These are phyloP conservation scores for Pleurotus platypus DNA, from an alignment of 768 basidiomycete genomes.

Conservation along the genomic window DNA sequence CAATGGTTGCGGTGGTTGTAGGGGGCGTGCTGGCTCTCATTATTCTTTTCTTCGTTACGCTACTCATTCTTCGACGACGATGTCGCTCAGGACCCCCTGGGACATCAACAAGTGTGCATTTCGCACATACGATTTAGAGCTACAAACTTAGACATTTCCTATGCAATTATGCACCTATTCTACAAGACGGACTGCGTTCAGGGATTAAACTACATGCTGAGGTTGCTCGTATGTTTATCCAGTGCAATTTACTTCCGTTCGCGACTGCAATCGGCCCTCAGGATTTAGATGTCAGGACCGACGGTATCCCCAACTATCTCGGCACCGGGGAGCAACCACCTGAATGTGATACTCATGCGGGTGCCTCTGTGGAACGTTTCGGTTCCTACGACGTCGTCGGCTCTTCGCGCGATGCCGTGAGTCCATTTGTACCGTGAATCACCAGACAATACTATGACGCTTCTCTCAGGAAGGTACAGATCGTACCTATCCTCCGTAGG, in stretches of 20 bases:
- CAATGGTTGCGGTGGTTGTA: neutral
- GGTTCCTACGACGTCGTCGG: constrained; percentile 52
- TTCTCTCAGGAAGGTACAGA: constrained; percentile 73
- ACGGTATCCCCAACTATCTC: constrained; percentile 60
- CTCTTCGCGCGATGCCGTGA: constrained; percentile 76
- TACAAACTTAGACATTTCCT: neutral
- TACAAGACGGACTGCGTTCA: neutral
- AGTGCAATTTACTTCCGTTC: neutral
- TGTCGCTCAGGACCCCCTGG: neutral
- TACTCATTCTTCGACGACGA: constrained; percentile 3
- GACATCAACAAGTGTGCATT: constrained; percentile 1
- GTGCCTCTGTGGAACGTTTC: constrained; percentile 41
- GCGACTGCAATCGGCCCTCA: neutral
- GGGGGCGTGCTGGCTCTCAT: neutral
- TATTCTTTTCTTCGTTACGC: neutral
- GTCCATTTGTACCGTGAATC: constrained; percentile 85
- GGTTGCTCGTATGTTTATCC: neutral
- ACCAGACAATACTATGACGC: constrained; percentile 72
- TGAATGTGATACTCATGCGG: constrained; percentile 80
- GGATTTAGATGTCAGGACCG: constrained; percentile 1
- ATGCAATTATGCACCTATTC: neutral
- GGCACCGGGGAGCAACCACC: constrained; percentile 84
- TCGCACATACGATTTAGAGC: neutral
- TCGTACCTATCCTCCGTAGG: constrained; percentile 30
- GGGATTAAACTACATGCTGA: neutral